These are phyloP conservation scores for Gelatoporia subvermispora DNA, from an alignment of 768 basidiomycete species.

Conservation along the genomic window DNA sequence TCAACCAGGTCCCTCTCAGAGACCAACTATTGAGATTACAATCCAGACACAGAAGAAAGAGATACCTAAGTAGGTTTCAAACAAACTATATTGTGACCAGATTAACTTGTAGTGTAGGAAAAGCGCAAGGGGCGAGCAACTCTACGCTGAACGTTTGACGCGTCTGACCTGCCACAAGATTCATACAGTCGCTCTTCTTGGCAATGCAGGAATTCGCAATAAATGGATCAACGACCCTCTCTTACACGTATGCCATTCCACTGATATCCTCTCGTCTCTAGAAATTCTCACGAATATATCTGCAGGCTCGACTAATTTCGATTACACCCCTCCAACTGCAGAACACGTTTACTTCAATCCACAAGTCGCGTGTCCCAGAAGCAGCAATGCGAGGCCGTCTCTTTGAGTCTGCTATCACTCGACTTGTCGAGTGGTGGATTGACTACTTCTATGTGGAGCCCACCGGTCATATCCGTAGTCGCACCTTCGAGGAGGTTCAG, in stretches of 20 bases:
- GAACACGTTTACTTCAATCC: slow-evolving; percentile 75
- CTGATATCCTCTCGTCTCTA: background rate
- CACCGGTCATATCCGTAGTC: slow-evolving; percentile 66
- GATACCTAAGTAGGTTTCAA: slow-evolving; percentile 40
- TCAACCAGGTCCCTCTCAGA: slow-evolving; percentile 21
- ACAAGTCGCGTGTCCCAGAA: slow-evolving; percentile 78
- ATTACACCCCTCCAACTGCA: slow-evolving; percentile 78
- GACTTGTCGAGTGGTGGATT: slow-evolving; percentile 84
- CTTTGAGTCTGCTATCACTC: slow-evolving; percentile 77
- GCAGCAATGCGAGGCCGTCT: slow-evolving; percentile 75
- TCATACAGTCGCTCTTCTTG: slow-evolving; percentile 79
- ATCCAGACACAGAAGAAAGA: slow-evolving; percentile 42
- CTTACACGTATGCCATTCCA: slow-evolving; percentile 59
- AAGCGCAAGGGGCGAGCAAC: slow-evolving; percentile 31
- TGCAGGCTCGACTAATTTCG: slow-evolving; percentile 84
- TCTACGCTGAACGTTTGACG: slow-evolving; percentile 64
- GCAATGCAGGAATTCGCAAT: slow-evolving; percentile 73
- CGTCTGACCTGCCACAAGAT: slow-evolving; percentile 85
- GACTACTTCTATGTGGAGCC: slow-evolving; percentile 59
- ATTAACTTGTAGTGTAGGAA: slow-evolving; percentile 28
- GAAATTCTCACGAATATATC: slow-evolving; percentile 2
- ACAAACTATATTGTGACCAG: background rate
- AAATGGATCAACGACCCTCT: slow-evolving; percentile 78
- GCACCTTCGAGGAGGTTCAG: slow-evolving; percentile 74
- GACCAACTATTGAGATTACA: slow-evolving; percentile 65